phyloP scores from a whole-genome alignment of 2,329 filamentous ascomycete species.

The Diplocarpon rosae region DNA sequence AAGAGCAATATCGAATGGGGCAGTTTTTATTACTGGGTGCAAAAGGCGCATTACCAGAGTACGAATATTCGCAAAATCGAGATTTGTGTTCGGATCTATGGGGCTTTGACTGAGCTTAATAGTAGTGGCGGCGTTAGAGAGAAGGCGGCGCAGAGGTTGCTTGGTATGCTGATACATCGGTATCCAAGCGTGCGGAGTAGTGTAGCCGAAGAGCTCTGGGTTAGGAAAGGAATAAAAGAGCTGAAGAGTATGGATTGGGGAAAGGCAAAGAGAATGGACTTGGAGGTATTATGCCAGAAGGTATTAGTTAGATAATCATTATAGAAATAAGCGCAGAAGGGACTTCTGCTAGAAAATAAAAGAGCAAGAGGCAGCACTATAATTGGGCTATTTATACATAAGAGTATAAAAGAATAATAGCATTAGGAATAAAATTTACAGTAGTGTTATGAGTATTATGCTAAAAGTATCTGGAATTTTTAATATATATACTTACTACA shows the following conservation, averaged over 20 bases:
- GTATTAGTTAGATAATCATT: too few species aligned
- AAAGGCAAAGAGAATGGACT: conserved; percentile 23
- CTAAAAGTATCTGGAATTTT: too few species aligned
- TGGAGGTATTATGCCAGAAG: not conserved
- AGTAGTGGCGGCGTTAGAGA: conserved; percentile 30
- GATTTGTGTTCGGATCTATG: conserved; percentile 71
- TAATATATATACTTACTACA: too few species aligned
- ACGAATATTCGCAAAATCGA: conserved; percentile 73
- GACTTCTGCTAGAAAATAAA: too few species aligned
- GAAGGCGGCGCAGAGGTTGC: conserved; percentile 56
- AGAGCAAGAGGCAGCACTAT: too few species aligned
- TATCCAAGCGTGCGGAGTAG: conserved; percentile 61
- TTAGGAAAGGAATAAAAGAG: conserved; percentile 31
- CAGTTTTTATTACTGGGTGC: conserved; percentile 55
- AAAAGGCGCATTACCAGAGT: conserved; percentile 74
- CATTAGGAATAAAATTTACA: too few species aligned
- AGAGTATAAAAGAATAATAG: too few species aligned
- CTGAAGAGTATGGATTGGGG: conserved; percentile 40
- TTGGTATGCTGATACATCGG: conserved; percentile 65
- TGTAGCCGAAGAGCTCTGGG: conserved; percentile 48
- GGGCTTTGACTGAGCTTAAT: conserved; percentile 47
- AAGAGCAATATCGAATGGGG: conserved; percentile 31
- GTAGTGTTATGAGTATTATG: too few species aligned
- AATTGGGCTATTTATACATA: too few species aligned
- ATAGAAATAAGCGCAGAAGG: too few species aligned